Conservation (phyloP, 176 grass and related monocot genomes). For the Carex scoparia region DNA sequence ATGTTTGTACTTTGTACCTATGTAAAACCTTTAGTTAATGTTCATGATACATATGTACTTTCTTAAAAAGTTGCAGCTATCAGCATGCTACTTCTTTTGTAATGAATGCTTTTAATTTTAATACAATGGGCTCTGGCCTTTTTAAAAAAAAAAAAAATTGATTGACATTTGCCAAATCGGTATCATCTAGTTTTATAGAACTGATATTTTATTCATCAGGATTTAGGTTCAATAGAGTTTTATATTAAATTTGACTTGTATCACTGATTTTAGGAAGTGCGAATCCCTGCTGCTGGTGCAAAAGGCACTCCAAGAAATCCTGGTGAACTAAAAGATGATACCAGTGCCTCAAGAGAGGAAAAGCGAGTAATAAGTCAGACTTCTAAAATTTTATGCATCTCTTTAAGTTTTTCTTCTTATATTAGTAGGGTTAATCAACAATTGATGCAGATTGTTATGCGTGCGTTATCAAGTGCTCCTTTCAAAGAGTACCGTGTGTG, state of each 20-base stretch:
- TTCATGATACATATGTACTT: not conserved
- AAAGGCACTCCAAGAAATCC: slow-evolving; percentile 82
- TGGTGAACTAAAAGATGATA: slow-evolving; percentile 82
- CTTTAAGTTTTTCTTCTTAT: not conserved
- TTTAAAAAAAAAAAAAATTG: too few relatives aligned
- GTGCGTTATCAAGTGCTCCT: slow-evolving; percentile 63
- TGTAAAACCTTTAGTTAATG: not conserved
- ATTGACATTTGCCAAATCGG: not conserved
- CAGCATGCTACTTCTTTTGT: too few relatives aligned
- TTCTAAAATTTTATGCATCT: slow-evolving; percentile 5
- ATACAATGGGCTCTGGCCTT: too few relatives aligned
- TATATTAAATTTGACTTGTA: not conserved
- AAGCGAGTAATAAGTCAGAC: slow-evolving; percentile 50
- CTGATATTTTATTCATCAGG: not conserved
- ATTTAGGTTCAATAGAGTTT: not conserved
- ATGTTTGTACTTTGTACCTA: not conserved
- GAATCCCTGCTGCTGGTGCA: slow-evolving; percentile 81
- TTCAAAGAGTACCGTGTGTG: slow-evolving; percentile 72
- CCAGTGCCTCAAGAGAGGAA: slow-evolving; percentile 70
- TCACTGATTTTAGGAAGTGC: slow-evolving; percentile 72
- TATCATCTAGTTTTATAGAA: not conserved
- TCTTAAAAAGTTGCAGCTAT: too few relatives aligned
- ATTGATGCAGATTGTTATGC: slow-evolving; percentile 52
- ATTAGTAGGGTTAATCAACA: slow-evolving; percentile 24
- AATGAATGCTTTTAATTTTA: too few relatives aligned